Conservation (phyloP, 768 basidiomycete species). For the Boletus reticulatus region DNA sequence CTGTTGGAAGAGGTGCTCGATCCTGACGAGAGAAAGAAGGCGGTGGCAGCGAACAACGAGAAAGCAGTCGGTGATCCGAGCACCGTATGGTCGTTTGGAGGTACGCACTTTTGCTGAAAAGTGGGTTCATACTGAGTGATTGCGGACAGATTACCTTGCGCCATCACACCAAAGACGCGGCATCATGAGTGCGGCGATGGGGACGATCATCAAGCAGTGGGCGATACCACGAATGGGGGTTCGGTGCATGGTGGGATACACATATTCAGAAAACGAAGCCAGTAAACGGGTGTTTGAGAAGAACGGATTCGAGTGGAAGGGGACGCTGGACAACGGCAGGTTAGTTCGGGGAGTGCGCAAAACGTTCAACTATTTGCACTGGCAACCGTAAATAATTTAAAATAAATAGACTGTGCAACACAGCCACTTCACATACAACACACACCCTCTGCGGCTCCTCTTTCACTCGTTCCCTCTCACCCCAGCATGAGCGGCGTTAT, state of each 20-base stretch:
- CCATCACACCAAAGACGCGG: conserved; percentile 63
- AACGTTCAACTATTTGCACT: conserved; percentile 36
- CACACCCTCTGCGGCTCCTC: neutral
- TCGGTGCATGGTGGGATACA: conserved; percentile 41
- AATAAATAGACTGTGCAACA: neutral
- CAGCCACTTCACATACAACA: conserved; percentile 6
- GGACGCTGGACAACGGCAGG: conserved; percentile 39
- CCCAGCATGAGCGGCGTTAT: conserved; percentile 55
- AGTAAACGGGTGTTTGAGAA: conserved; percentile 68
- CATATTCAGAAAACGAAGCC: conserved; percentile 52
- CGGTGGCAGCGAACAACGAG: conserved; percentile 40
- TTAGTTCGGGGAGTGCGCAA: conserved; percentile 37
- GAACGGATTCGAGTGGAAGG: conserved; percentile 50
- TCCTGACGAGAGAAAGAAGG: conserved; percentile 34
- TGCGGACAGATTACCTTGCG: conserved; percentile 53
- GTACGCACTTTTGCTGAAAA: conserved; percentile 33
- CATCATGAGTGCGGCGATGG: conserved; percentile 70
- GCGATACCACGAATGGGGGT: conserved; percentile 63
- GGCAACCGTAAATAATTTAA: conserved; percentile 19
- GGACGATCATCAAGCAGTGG: conserved; percentile 55
- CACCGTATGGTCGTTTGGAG: conserved; percentile 61
- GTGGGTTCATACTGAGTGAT: neutral
- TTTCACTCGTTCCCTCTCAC: neutral
- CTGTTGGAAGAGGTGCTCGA: conserved; percentile 33
- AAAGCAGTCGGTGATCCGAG: conserved; percentile 48